Evolutionary conservation across 768 basidiomycete genomes (phyloP).

Genomic region (Collybia mongolica): DNA sequence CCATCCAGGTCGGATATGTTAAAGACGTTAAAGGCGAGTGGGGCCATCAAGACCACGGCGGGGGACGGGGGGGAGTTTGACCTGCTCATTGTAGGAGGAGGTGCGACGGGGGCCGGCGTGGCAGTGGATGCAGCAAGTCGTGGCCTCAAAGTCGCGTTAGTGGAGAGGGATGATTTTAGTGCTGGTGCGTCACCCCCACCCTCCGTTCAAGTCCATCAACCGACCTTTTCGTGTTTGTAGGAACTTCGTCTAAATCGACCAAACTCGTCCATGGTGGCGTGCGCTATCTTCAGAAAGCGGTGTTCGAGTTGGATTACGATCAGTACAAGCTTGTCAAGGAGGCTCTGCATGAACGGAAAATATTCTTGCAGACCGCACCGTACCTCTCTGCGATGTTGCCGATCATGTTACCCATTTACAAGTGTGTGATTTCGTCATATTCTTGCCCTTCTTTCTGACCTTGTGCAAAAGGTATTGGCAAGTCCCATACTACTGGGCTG

Average conservation of each 20-base stretch:
- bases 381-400: constrained; percentile 92
- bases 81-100: constrained; percentile 86
- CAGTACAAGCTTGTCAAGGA: constrained; percentile 97
- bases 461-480: constrained; percentile 78
- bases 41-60: constrained; percentile 14
- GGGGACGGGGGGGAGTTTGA: constrained; percentile 63
- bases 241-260: constrained; percentile 95
- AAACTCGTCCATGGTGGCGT: constrained; percentile 99
- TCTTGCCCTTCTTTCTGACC: neutral
- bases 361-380: constrained; percentile 94
- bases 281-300: constrained; percentile 94
- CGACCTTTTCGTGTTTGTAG: constrained; percentile 32
- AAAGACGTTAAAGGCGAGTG: constrained; percentile 49
- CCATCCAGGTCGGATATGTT: constrained; percentile 70
- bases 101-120: constrained; percentile 95
- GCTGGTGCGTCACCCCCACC: constrained; percentile 55
- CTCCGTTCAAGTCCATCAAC: neutral
- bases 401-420: constrained; percentile 97
- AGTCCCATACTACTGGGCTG: constrained; percentile 92
- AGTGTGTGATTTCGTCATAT: constrained; percentile 38
- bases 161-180: constrained; percentile 91
- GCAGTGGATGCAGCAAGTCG: constrained; percentile 93
- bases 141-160: constrained; percentile 89
- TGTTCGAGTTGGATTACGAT: constrained; percentile 94
- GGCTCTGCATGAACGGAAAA: constrained; percentile 87